phyloP scores from a whole-genome alignment of 2,329 filamentous ascomycete genomes.

The Aspergillus tamarii region DNA sequence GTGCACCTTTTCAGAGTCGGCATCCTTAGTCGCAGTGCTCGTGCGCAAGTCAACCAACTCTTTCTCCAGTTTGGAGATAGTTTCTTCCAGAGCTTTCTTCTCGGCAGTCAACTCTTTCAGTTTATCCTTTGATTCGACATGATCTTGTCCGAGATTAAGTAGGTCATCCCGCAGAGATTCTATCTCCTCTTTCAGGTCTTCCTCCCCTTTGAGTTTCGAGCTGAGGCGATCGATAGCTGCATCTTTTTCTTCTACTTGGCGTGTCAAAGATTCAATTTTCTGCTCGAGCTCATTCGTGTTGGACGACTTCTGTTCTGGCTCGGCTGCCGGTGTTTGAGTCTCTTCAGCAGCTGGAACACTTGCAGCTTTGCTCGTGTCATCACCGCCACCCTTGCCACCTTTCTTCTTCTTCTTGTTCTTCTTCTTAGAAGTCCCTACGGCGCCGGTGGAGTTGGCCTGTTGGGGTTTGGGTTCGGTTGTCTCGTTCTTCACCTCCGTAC shows the following conservation, averaged over 20 bases:
- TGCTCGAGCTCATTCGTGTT: conserved; percentile 37
- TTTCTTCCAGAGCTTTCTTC: conserved; percentile 66
- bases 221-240: conserved; percentile 72
- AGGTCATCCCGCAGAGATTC: conserved; percentile 81
- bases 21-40: conserved; percentile 49
- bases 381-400: conserved; percentile 57
- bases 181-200: conserved; percentile 81
- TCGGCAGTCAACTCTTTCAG: conserved; percentile 70
- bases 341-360: conserved; percentile 20
- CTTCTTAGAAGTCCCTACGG: conserved; percentile 56
- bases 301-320: conserved; percentile 31
- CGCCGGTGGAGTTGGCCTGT: conserved; percentile 20
- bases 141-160: conserved; percentile 76
- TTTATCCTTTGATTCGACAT: conserved; percentile 79
- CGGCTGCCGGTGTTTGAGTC: conserved; percentile 31
- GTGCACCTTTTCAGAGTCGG: conserved; percentile 56
- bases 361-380: conserved; percentile 36
- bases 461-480: conserved; percentile 25
- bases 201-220: conserved; percentile 72
- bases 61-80: conserved; percentile 69
- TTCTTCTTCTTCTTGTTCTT: conserved; percentile 93
- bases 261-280: conserved; percentile 39
- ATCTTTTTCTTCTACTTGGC: conserved; percentile 61
- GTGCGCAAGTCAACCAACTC: conserved; percentile 64
- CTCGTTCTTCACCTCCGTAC: conserved; percentile 26